Base-by-base conservation (phyloP, 164 flowering plant species). In the Sextonia rubra region DNA sequence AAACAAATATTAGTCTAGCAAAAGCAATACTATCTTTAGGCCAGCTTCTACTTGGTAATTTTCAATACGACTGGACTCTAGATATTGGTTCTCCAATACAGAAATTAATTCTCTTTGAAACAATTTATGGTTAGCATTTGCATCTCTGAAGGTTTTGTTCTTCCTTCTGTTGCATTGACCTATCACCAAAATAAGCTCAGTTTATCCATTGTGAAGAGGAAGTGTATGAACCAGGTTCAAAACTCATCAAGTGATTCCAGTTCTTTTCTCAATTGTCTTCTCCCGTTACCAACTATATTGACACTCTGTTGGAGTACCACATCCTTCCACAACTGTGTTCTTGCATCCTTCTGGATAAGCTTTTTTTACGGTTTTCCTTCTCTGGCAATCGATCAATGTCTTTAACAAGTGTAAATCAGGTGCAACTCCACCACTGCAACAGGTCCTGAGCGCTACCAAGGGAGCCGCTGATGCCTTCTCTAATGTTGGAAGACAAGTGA, bases 391-490 rank as follows among this genome's bases (percentile, higher is more conserved):
- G 5, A 68, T 68, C 29, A 25, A 49, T 56, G 61, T 18, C 7
- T 49, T 76, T 47, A 49, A 70, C 12, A n/a, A 8, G 2, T 76
- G 18, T 73, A 66, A 70, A 20, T 29, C 76, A 96, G 98, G 97
- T 83, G 91, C 91, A 48, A 82, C 92, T 70, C 99, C 99, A 9
- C 81, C 86, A 66, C 69, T 93, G 70, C 82, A 82, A 60, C 87
- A 90, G 85, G 89, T 90, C 11, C 88, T 86, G 91, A 79, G 81
- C 80, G 95, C 99, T 32, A 78, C 99, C 12, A 86, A 94, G 77
- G 99, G 98, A 67, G 99, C 98, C 49, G 88, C 97, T 12, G 86
- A 89, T 85, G 93, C 86, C 6, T 87, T 96, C 72, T 90, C 97
- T 77, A 95, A 95, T 76, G 86, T 87, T 69, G 85, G 85, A 23